phyloP scores from a whole-genome alignment of 2,329 filamentous ascomycete species.

The Neonectria faginata region DNA sequence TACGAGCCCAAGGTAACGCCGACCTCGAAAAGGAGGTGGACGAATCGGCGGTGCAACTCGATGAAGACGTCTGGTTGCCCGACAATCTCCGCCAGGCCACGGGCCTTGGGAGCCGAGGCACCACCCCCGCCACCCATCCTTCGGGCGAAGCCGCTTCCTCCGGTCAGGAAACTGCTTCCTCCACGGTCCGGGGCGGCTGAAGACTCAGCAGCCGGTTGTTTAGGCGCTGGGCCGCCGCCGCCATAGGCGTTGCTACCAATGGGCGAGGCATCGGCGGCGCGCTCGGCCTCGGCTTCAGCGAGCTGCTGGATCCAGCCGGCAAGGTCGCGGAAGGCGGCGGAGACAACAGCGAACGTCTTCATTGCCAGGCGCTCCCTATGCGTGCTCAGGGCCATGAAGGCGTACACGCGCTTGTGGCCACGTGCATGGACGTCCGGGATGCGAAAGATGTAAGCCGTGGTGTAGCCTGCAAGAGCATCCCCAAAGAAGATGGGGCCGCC shows the following conservation, averaged over 20 bases:
- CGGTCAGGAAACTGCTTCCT: slow-evolving; percentile 68
- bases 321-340: slow-evolving; percentile 71
- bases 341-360: slow-evolving; percentile 73
- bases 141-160: slow-evolving; percentile 67
- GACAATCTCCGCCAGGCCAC: slow-evolving; percentile 73
- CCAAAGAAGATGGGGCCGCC: slow-evolving; percentile 78
- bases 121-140: slow-evolving; percentile 69
- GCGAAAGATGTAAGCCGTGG: slow-evolving; percentile 77
- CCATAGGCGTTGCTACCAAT: slow-evolving; percentile 55
- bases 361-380: slow-evolving; percentile 74
- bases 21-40: slow-evolving; percentile 70
- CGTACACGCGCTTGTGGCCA: slow-evolving; percentile 76
- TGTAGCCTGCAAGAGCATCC: slow-evolving; percentile 73
- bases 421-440: slow-evolving; percentile 76
- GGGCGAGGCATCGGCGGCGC: slow-evolving; percentile 59
- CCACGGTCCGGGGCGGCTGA: slow-evolving; percentile 53
- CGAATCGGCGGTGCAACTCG: slow-evolving; percentile 73
- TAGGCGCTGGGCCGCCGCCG: slow-evolving; percentile 50
- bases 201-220: slow-evolving; percentile 46
- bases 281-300: slow-evolving; percentile 72
- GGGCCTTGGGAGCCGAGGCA: slow-evolving; percentile 67
- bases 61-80: slow-evolving; percentile 77
- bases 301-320: slow-evolving; percentile 74
- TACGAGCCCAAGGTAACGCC: slow-evolving; percentile 65
- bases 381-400: slow-evolving; percentile 73